A percentile compares a stretch with the other conserved stretches of the same genome.
Evolutionary conservation across 345 rosid genomes (phyloP).

Genomic region (Bruguiera parviflora): DNA sequence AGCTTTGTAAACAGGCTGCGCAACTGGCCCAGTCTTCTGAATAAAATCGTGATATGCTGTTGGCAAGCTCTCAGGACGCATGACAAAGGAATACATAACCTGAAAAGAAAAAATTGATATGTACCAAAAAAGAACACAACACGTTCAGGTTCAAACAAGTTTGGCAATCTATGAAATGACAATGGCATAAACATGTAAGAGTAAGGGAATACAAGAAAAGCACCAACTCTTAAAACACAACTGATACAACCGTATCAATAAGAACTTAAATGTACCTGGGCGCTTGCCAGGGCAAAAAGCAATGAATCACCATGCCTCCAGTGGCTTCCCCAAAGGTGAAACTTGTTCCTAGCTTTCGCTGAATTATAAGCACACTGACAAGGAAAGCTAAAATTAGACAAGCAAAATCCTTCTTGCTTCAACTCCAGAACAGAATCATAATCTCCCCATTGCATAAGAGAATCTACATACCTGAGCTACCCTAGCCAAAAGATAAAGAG

Average conservation of each 20-base stretch:
- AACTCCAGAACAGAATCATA: background rate
- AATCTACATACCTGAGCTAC: slow-evolving; percentile 64
- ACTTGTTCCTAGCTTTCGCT: slow-evolving; percentile 88
- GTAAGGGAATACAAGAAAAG: too few relatives aligned
- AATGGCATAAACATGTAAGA: too few relatives aligned
- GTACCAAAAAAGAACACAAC: too few relatives aligned
- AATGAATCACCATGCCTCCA: slow-evolving; percentile 98
- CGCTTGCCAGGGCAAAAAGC: slow-evolving; percentile 82
- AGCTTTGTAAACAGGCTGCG: slow-evolving; percentile 82
- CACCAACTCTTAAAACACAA: too few relatives aligned
- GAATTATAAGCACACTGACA: slow-evolving; percentile 88
- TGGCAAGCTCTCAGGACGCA: slow-evolving; percentile 98
- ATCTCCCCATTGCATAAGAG: background rate
- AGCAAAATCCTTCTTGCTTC: background rate
- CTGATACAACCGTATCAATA: background rate
- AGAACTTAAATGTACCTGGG: slow-evolving; percentile 57
- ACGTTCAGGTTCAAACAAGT: too few relatives aligned
- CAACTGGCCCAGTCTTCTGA: slow-evolving; percentile 97
- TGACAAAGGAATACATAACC: slow-evolving; percentile 89
- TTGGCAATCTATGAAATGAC: too few relatives aligned
- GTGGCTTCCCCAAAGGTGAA: slow-evolving; percentile 98
- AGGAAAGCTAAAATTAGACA: slow-evolving; percentile 6
- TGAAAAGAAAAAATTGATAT: slow-evolving; percentile 14
- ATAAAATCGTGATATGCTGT: slow-evolving; percentile 90
- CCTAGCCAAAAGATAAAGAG: slow-evolving; percentile 91